Conservation (phyloP, 768 basidiomycete species). For the Clitopilus hobsonii region DNA sequence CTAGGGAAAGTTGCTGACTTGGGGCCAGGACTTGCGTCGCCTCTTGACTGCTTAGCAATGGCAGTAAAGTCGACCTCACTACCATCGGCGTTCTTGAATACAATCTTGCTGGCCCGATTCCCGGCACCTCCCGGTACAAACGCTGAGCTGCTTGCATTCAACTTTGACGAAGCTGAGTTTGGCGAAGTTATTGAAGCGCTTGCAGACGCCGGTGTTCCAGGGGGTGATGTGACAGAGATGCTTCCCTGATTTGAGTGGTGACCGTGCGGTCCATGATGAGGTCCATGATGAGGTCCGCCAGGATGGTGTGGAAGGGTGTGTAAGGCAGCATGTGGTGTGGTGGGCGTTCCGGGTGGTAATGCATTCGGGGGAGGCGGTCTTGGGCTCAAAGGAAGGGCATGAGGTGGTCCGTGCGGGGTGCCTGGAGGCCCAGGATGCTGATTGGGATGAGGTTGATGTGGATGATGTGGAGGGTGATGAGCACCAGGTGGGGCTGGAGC, state of each 20-base stretch:
- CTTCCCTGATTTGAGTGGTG: slow-evolving; percentile 34
- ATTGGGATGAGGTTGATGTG: slow-evolving; percentile 40
- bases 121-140: slow-evolving; percentile 58
- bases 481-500: background rate
- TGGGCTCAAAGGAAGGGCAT: slow-evolving; percentile 66
- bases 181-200: slow-evolving; percentile 15
- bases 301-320: slow-evolving; percentile 44
- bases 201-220: slow-evolving; percentile 59
- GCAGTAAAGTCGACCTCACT: slow-evolving; percentile 56
- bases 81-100: slow-evolving; percentile 63
- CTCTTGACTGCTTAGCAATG: slow-evolving; percentile 33
- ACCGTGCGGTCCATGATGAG: slow-evolving; percentile 24
- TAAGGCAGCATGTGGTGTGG: slow-evolving; percentile 54
- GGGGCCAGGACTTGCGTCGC: background rate
- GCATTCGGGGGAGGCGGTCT: slow-evolving; percentile 46
- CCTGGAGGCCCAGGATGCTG: slow-evolving; percentile 48
- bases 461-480: slow-evolving; percentile 8
- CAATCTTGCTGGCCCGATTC: slow-evolving; percentile 34
- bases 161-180: slow-evolving; percentile 31
- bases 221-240: slow-evolving; percentile 50
- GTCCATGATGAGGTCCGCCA: slow-evolving; percentile 37
- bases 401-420: slow-evolving; percentile 40
- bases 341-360: slow-evolving; percentile 70
- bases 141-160: slow-evolving; percentile 59
- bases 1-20: background rate